Evolutionary conservation across 2,329 filamentous ascomycete species (phyloP).

Genomic region (Colletotrichum tanaceti): DNA sequence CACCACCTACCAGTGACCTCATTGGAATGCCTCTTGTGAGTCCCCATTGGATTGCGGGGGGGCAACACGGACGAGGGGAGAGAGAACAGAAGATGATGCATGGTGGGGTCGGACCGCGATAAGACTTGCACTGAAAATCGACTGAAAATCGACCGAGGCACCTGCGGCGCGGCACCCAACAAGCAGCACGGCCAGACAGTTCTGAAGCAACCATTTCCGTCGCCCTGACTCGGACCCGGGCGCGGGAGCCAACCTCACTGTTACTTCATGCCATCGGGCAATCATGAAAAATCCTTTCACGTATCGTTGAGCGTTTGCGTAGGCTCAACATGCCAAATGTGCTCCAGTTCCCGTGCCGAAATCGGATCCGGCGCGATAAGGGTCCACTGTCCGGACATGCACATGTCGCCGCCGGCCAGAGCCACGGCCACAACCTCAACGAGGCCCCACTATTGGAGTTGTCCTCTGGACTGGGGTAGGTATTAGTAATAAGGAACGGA

Average conservation of each 20-base stretch:
- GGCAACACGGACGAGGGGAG: slow-evolving; percentile 6
- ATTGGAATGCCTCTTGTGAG: not conserved
- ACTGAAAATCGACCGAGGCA: slow-evolving; percentile 2
- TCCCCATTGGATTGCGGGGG: slow-evolving; percentile 6
- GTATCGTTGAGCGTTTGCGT: slow-evolving; percentile 11
- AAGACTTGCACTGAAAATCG: slow-evolving; percentile 21
- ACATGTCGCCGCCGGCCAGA: slow-evolving; percentile 33
- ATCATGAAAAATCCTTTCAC: slow-evolving; percentile 4
- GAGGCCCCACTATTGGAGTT: slow-evolving; percentile 31
- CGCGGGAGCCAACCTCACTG: not conserved
- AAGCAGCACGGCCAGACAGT: not conserved
- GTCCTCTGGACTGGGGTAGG: slow-evolving; percentile 9
- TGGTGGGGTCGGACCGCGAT: slow-evolving; percentile 27
- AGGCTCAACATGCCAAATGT: not conserved
- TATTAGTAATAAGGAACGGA: not conserved
- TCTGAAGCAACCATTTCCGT: slow-evolving; percentile 5
- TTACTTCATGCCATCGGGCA: slow-evolving; percentile 28
- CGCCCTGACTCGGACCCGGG: not conserved
- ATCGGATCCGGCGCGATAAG: slow-evolving; percentile 36
- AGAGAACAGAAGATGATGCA: not conserved
- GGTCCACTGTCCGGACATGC: not conserved
- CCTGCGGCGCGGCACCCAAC: too few species aligned
- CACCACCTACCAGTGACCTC: slow-evolving; percentile 17
- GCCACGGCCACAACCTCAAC: slow-evolving; percentile 21
- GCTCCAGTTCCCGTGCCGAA: slow-evolving; percentile 23